A percentile compares a stretch with the other conserved stretches of the same genome.
Evolutionary conservation across 1,139 yeast genomes (phyloP).

Genomic region (Nakaseomyces bracarensis): DNA sequence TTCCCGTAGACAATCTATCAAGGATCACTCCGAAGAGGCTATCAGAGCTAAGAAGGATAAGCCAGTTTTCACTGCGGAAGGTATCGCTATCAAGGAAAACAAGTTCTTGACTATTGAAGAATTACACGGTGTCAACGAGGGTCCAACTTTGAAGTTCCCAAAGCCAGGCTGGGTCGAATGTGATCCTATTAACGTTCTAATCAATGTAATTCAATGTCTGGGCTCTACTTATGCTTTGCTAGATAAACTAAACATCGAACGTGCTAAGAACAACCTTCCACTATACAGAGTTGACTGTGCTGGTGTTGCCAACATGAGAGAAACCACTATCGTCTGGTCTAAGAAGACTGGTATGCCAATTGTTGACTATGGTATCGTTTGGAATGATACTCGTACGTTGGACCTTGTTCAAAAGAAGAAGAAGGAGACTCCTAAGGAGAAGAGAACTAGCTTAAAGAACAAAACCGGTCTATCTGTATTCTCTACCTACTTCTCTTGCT

Average conservation of each 20-base stretch:
- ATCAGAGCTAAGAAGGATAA: constrained; percentile 33
- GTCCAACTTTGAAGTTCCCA: constrained; percentile 66
- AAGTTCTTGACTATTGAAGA: constrained; percentile 59
- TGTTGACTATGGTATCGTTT: constrained; percentile 75
- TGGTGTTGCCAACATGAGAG: constrained; percentile 94
- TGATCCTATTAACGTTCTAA: constrained; percentile 77
- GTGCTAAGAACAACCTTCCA: constrained; percentile 41
- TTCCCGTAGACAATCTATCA: constrained; percentile 26
- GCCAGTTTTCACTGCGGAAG: constrained; percentile 59
- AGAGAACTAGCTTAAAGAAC: constrained; percentile 49
- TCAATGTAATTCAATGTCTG: constrained; percentile 72
- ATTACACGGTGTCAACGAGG: constrained; percentile 38
- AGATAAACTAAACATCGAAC: constrained; percentile 44
- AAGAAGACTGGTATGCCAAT: constrained; percentile 75
- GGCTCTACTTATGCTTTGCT: constrained; percentile 55
- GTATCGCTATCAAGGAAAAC: constrained; percentile 53
- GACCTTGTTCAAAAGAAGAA: constrained; percentile 62
- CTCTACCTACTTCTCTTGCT: constrained; percentile 86
- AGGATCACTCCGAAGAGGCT: constrained; percentile 1
- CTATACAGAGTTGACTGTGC: constrained; percentile 53
- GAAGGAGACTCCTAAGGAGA: constrained; percentile 50
- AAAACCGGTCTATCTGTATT: constrained; percentile 74
- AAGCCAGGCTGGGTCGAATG: constrained; percentile 93
- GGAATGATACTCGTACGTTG: constrained; percentile 90
- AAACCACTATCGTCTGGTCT: constrained; percentile 89